phyloP scores from a whole-genome alignment of 2,329 filamentous ascomycete species.

The Fusarium concolor region DNA sequence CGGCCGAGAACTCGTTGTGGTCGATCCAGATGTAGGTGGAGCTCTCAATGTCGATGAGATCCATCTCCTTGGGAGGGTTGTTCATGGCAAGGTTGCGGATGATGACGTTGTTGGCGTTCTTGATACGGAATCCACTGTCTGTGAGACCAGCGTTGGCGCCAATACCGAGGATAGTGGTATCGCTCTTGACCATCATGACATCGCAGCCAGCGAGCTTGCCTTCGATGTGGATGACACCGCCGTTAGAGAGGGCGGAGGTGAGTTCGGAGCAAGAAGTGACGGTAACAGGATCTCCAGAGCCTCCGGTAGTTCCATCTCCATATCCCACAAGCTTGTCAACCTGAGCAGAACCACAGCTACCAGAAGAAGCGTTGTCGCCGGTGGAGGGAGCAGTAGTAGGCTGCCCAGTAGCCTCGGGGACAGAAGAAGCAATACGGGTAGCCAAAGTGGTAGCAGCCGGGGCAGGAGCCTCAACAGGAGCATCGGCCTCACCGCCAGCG shows the following conservation, averaged over 20 bases:
- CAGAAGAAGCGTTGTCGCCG: constrained; percentile 5
- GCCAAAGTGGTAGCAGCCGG: no score
- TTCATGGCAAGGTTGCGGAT: constrained; percentile 63
- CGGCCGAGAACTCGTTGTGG: constrained; percentile 65
- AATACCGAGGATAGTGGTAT: constrained; percentile 63
- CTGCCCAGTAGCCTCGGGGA: constrained; percentile 4
- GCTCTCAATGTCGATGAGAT: constrained; percentile 58
- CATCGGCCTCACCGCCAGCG: no score
- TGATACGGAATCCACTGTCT: constrained; percentile 59
- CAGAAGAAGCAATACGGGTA: no score
- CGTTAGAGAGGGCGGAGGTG: constrained; percentile 51
- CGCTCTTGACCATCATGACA: constrained; percentile 57
- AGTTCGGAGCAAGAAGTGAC: constrained; percentile 59
- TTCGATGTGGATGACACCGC: constrained; percentile 58
- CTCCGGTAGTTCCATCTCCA: constrained; percentile 58
- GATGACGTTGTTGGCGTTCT: constrained; percentile 61
- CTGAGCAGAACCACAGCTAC: constrained; percentile 33
- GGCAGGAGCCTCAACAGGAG: no score
- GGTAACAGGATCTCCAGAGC: constrained; percentile 57
- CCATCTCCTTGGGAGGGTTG: constrained; percentile 57
- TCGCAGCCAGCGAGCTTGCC: constrained; percentile 55
- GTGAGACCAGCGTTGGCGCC: constrained; percentile 53
- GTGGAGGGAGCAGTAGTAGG: no score
- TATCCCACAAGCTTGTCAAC: constrained; percentile 45
- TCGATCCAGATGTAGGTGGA: constrained; percentile 67